Evolutionary conservation across 2,329 filamentous ascomycete species (phyloP).

Genomic region (Paracorniculantispora psalliotae): DNA sequence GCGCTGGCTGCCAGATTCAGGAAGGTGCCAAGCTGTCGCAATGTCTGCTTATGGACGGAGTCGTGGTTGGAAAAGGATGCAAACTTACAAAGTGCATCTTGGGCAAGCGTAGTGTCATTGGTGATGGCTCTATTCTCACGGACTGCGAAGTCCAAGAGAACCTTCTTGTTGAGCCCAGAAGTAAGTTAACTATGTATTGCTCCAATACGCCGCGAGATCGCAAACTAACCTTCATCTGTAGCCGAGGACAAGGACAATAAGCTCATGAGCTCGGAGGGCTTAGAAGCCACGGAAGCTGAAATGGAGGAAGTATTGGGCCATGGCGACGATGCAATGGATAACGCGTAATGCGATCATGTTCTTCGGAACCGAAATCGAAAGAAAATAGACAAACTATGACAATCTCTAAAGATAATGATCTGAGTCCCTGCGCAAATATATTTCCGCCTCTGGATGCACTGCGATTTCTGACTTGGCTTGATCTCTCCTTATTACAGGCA

Average conservation of each 20-base stretch:
- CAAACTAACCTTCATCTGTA: slow-evolving; percentile 26
- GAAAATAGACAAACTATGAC: neutral
- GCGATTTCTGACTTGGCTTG: no score
- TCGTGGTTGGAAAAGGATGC: slow-evolving; percentile 75
- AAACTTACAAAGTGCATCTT: slow-evolving; percentile 85
- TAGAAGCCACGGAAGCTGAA: slow-evolving; percentile 60
- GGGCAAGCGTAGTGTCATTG: slow-evolving; percentile 74
- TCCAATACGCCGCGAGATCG: slow-evolving; percentile 11
- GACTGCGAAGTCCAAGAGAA: slow-evolving; percentile 94
- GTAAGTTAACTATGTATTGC: slow-evolving; percentile 39
- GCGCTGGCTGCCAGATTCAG: slow-evolving; percentile 79
- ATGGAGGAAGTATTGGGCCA: slow-evolving; percentile 49
- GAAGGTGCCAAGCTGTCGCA: slow-evolving; percentile 81
- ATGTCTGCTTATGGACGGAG: slow-evolving; percentile 90
- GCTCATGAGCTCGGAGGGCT: slow-evolving; percentile 61
- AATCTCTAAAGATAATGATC: neutral
- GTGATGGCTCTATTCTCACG: slow-evolving; percentile 73
- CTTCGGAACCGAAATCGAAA: neutral
- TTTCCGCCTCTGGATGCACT: no score
- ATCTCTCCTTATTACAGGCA: no score
- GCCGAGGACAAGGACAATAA: slow-evolving; percentile 64
- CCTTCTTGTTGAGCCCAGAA: slow-evolving; percentile 73
- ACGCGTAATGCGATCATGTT: neutral
- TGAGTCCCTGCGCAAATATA: no score
- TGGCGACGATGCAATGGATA: slow-evolving; percentile 27